These are phyloP conservation scores for Septoria petroselini DNA, from an alignment of 2,329 filamentous ascomycete species.

Conservation along the genomic window DNA sequence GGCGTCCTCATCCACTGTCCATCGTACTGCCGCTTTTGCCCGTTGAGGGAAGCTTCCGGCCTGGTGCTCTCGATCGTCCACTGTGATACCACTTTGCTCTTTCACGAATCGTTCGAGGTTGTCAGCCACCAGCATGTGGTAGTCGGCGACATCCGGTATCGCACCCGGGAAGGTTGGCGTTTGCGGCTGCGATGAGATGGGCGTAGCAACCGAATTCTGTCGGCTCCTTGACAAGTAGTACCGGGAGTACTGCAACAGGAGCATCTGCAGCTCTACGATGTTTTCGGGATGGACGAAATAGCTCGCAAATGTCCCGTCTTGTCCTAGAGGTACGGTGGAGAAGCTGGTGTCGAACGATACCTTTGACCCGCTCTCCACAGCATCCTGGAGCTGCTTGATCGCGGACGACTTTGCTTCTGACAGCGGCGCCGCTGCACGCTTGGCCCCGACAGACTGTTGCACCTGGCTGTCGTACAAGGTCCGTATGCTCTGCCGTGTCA, in stretches of 20 bases:
- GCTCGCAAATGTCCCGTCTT: slow-evolving; percentile 46
- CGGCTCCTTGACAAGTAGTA: slow-evolving; percentile 37
- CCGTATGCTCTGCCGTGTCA: slow-evolving; percentile 46
- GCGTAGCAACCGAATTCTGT: slow-evolving; percentile 29
- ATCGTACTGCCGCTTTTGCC: slow-evolving; percentile 31
- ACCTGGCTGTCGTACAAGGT: slow-evolving; percentile 43
- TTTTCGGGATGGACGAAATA: slow-evolving; percentile 57
- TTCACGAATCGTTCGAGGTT: slow-evolving; percentile 47
- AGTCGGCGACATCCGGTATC: slow-evolving; percentile 37
- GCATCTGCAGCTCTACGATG: slow-evolving; percentile 52
- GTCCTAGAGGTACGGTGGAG: slow-evolving; percentile 47
- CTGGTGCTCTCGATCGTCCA: slow-evolving; percentile 40
- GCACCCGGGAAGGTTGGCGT: slow-evolving; percentile 20
- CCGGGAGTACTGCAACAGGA: slow-evolving; percentile 51
- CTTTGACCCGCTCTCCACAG: slow-evolving; percentile 41
- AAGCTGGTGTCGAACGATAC: slow-evolving; percentile 52
- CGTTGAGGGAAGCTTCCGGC: slow-evolving; percentile 33
- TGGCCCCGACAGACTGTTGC: slow-evolving; percentile 21
- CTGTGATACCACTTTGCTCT: slow-evolving; percentile 46
- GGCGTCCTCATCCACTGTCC: slow-evolving; percentile 34
- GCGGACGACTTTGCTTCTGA: slow-evolving; percentile 22
- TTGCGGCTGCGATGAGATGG: slow-evolving; percentile 26
- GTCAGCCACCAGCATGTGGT: slow-evolving; percentile 48
- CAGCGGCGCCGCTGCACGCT: slow-evolving; percentile 18
- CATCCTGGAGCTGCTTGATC: slow-evolving; percentile 40